A percentile compares a stretch with the other conserved stretches of the same genome.
Conservation (phyloP, 352 stramenopile genomes). For the Phytophthora sansomeana region DNA sequence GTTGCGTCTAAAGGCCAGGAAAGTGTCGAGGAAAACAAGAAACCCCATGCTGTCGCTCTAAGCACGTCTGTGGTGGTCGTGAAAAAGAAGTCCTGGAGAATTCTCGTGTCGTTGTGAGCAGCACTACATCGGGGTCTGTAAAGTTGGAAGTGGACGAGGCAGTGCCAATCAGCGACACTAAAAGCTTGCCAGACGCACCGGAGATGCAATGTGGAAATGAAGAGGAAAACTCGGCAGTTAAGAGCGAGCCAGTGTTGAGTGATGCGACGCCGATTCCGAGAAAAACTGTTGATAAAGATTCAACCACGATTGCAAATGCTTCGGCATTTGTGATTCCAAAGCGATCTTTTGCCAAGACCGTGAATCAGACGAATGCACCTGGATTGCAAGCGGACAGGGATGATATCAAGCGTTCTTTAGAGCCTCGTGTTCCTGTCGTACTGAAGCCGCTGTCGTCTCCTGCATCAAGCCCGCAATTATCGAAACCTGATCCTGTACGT, state of each 20-base stretch:
- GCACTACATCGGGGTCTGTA: background rate
- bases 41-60: background rate
- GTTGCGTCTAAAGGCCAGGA: background rate
- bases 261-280: constrained; percentile 32
- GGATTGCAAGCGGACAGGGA: background rate
- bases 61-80: background rate
- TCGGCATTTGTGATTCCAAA: constrained; percentile 44
- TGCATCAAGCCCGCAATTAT: constrained; percentile 12
- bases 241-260: constrained; percentile 1
- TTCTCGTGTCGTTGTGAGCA: background rate
- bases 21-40: background rate
- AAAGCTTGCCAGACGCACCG: constrained; percentile 1
- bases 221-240: constrained; percentile 10
- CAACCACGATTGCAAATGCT: background rate
- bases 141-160: background rate
- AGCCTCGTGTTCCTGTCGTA: background rate
- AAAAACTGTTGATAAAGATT: constrained; percentile 7
- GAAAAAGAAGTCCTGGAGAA: background rate
- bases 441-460: constrained; percentile 9
- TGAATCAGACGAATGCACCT: background rate
- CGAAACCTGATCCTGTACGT: constrained; percentile 5
- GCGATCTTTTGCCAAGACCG: constrained; percentile 20
- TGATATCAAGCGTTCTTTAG: constrained; percentile 5
- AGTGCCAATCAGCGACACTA: background rate
- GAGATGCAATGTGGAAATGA: constrained; percentile 4